Conservation (phyloP, 768 basidiomycete genomes). For the Lactarius akahatsu region DNA sequence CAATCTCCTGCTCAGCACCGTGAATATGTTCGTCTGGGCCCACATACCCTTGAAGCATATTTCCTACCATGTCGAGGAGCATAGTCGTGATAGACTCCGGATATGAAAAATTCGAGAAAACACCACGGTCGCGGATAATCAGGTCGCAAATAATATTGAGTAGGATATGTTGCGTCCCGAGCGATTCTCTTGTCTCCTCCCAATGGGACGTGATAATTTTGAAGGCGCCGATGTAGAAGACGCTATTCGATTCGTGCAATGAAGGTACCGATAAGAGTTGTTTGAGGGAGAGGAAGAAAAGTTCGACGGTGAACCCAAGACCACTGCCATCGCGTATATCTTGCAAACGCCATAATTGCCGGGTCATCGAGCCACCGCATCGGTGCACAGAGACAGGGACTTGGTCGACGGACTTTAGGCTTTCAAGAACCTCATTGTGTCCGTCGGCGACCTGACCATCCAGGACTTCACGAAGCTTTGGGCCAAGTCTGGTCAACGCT, state of each 20-base stretch:
- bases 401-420: not conserved
- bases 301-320: constrained; percentile 7
- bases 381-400: no score
- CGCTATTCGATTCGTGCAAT: not conserved
- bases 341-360: not conserved
- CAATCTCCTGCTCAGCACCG: not conserved
- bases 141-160: not conserved
- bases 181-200: not conserved
- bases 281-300: constrained; percentile 4
- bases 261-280: not conserved
- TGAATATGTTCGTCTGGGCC: not conserved
- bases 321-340: not conserved
- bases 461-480: not conserved
- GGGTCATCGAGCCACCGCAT: not conserved
- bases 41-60: not conserved
- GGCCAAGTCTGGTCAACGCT: not conserved
- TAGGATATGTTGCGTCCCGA: constrained; percentile 6
- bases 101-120: not conserved
- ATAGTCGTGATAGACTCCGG: no score
- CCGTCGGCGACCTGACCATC: not conserved
- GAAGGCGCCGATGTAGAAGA: not conserved
- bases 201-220: not conserved
- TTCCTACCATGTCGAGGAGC: no score
- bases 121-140: not conserved
- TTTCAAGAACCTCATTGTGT: not conserved